phyloP scores from a whole-genome alignment of 805 yeast genomes.

The Saccharomycopsis malanga region DNA sequence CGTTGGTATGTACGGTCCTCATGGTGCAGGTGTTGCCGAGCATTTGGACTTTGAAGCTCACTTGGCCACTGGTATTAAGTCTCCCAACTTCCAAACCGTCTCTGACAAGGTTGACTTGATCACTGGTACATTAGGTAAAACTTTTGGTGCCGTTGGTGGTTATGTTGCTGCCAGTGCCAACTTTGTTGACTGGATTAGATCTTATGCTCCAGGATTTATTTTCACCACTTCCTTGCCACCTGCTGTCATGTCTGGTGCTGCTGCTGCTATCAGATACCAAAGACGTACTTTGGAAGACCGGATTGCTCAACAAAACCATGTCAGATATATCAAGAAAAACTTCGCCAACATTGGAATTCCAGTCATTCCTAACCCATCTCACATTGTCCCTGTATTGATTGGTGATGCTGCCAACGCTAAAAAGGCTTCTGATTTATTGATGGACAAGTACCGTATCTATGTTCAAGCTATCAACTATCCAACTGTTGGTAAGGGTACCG shows the following conservation, averaged over 20 bases:
- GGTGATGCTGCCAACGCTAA: constrained; percentile 94
- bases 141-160: constrained; percentile 97
- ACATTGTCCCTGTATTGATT: constrained; percentile 89
- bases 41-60: constrained; percentile 86
- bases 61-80: constrained; percentile 54
- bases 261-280: constrained; percentile 79
- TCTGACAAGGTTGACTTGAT: constrained; percentile 91
- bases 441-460: constrained; percentile 78
- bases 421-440: constrained; percentile 79
- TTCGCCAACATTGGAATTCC: constrained; percentile 75
- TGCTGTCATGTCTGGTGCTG: constrained; percentile 93
- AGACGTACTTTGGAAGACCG: constrained; percentile 73
- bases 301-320: constrained; percentile 75
- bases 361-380: constrained; percentile 95
- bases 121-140: constrained; percentile 96
- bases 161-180: constrained; percentile 84
- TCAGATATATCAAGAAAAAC: constrained; percentile 73
- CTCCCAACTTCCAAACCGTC: constrained; percentile 49
- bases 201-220: constrained; percentile 94
- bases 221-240: constrained; percentile 97
- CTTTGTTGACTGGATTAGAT: constrained; percentile 91
- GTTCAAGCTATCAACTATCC: constrained; percentile 99
- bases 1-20: constrained; percentile 98
- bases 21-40: constrained; percentile 99
- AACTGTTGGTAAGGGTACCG: constrained; percentile 92